Base-by-base conservation (phyloP, 257 asterid species). In the Nicotiana knightiana region DNA sequence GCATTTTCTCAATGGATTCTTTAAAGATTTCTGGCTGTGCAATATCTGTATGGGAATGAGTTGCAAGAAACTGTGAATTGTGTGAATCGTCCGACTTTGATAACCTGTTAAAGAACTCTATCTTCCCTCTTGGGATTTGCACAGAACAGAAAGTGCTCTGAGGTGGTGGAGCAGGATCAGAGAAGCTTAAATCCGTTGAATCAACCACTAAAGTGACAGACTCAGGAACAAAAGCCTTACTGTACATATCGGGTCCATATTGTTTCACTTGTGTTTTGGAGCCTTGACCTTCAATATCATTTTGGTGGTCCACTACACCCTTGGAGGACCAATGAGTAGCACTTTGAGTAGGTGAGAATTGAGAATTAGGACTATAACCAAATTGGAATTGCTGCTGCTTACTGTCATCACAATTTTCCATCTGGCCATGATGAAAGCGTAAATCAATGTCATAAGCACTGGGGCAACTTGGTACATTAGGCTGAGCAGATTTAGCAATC, bases 51-150 rank as follows among this genome's bases (percentile, higher is more conserved):
- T 77, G 90, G 48, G 96, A 81, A 83, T 88, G 95, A 62, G 86
- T 88, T 76, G 87, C 87, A 55, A 91, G 88, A 83, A 93, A 91
- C 86, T 90, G 97, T 84, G 97, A 90, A 85, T 81, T 83, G 81
- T 86, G 98, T 75, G 93, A 91, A 89, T 96, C 99, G 86, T 94
- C 97, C 10, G 99, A 96, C 87, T 96, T 96, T 16, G 99, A 95
- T 85, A 92, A 88, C 91, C 97, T 93, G 90, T 84, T 86, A 15
- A 85, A 92, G 82, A 67, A 81, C 82, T 87, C 97, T 75, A 86
- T 84, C 87, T 88, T 92, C 88, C 91, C 97, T 79, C 98, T 89
- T 77, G 97, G 99, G 86, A 93, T 88, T 79, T 90, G 86, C 87
- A 90, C 94, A 48, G 99, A 96, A 83, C 85, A 86, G 81, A 88